Base-by-base conservation (phyloP, 305 asterid species). In the Andrographis paniculata region DNA sequence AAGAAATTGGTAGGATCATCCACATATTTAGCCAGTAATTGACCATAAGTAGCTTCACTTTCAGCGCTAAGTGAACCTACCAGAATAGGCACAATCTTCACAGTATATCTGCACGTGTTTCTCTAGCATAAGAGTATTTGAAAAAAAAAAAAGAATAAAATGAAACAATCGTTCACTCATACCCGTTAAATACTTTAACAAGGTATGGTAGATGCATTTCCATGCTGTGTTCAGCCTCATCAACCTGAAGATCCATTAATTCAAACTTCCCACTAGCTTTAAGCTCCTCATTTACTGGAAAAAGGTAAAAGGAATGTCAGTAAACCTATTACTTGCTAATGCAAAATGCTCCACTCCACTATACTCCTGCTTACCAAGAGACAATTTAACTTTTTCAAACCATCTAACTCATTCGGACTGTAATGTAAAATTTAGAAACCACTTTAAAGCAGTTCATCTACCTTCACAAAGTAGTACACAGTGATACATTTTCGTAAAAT, bases 181-280 rank as follows among this genome's bases (percentile, higher is more conserved):
- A 91, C 96, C 99, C 96, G 58, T 75, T 74, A 67, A 91, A 86
- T 45, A 91, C 79, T 79, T 86, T 80, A 60, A 83, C 96, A 48
- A 91, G 80, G 75, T 86, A 91, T 1, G 99, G 99, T 42, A 91
- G 68, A 82, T 91, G 99, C 99, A 91, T 86, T 65, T 91, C 99
- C 99, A 91, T 91, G 82, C 96, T 91, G 62, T 91, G 99, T 62
- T 91, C 99, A 64, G 92, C 94, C 70, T 91, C 38, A 33, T 33
- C 38, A 33, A 33, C 38, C 2, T 13, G 38, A 33, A 33, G 11
- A 33, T 33, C 38, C 38, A 33, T 33, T 11, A 33, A 5, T 1
- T 33, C 38, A 33, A 33, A 33, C n/a, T 33, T 33, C 4, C 38
- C 38, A 2, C 14, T 33, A 13, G 1, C 38, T 33, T 33, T 33